phyloP scores from a whole-genome alignment of 768 basidiomycete species.

The Clitopilus passeckerianus region DNA sequence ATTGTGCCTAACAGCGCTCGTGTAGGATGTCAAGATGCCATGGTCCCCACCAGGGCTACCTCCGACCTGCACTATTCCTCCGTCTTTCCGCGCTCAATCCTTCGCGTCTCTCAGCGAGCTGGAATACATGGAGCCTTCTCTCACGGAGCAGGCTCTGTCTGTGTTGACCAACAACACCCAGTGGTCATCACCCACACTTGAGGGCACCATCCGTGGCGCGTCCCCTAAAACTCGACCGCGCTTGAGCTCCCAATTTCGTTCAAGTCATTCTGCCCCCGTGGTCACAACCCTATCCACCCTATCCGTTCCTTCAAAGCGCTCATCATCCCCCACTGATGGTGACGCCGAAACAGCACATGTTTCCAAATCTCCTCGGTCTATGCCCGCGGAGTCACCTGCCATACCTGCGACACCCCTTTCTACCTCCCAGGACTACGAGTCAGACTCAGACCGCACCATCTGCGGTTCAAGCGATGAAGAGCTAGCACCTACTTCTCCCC shows the following conservation, averaged over 20 bases:
- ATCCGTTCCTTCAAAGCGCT: not conserved
- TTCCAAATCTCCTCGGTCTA: not conserved
- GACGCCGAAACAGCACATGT: not conserved
- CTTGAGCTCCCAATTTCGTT: not conserved
- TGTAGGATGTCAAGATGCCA: not conserved
- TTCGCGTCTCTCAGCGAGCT: not conserved
- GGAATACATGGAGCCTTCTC: not conserved
- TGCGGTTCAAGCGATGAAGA: not conserved
- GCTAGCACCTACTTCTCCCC: not conserved
- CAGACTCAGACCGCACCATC: not conserved
- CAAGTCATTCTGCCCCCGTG: not conserved
- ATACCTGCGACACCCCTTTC: not conserved
- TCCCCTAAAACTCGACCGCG: not conserved
- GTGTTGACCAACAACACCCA: not conserved
- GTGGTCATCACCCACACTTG: not conserved
- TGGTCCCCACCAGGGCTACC: not conserved
- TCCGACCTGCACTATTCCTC: not conserved
- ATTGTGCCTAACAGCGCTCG: conserved; percentile 19
- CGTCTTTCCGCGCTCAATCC: not conserved
- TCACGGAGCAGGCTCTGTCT: not conserved
- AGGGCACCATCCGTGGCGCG: not conserved
- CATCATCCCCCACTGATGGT: not conserved
- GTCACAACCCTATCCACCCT: not conserved
- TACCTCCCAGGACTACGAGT: not conserved
- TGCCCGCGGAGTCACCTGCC: not conserved